phyloP scores from a whole-genome alignment of 371 early-diverging fungal genomes.

The Mucor piriformis region DNA sequence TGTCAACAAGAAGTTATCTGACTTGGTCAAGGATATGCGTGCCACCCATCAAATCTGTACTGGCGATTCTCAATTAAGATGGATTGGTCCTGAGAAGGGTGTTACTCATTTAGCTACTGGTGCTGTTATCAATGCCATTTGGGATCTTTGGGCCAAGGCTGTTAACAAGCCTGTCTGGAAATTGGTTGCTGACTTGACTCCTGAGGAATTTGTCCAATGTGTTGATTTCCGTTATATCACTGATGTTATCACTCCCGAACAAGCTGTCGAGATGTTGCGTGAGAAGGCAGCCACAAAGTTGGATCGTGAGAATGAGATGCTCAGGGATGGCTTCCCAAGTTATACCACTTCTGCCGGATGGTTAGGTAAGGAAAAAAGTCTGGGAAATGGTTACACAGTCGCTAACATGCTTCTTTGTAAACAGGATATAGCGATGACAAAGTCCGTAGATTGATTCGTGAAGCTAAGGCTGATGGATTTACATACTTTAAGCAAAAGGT shows the following conservation, averaged over 20 bases:
- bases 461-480: conserved; percentile 50
- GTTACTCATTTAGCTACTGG: conserved; percentile 55
- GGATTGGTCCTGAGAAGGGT: conserved; percentile 61
- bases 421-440: conserved; percentile 57
- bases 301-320: conserved; percentile 41
- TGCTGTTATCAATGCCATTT: conserved; percentile 59
- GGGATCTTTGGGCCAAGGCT: conserved; percentile 61
- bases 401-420: not conserved
- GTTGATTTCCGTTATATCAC: conserved; percentile 61
- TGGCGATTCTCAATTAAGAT: conserved; percentile 54
- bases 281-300: conserved; percentile 39
- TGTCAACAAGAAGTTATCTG: conserved; percentile 35
- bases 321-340: conserved; percentile 47
- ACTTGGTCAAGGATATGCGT: conserved; percentile 44
- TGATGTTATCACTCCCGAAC: conserved; percentile 56
- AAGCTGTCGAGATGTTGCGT: conserved; percentile 49
- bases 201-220: conserved; percentile 53
- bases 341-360: conserved; percentile 58
- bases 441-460: conserved; percentile 41
- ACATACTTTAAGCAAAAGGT: conserved; percentile 60
- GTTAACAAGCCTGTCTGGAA: conserved; percentile 60
- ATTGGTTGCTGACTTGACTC: conserved; percentile 52
- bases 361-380: conserved; percentile 40
- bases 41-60: conserved; percentile 52
- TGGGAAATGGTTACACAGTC: not conserved